Evolutionary conservation across 306 rosid species (phyloP).

Genomic region (Nissolia schottii): DNA sequence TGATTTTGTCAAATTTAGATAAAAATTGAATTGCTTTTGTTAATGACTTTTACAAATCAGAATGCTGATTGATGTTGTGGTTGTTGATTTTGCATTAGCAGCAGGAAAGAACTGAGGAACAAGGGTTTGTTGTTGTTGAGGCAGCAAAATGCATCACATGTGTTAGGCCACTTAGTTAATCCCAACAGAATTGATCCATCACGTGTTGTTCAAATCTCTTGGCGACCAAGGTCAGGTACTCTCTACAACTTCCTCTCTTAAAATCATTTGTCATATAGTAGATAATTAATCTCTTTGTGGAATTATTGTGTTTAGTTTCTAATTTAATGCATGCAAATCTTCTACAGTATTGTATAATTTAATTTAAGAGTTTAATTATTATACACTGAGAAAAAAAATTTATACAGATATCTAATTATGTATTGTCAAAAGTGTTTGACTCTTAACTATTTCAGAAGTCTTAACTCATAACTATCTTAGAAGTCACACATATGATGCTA

Average conservation of each 20-base stretch:
- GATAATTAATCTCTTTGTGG: background rate
- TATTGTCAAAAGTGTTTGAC: too few relatives aligned
- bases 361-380: too few relatives aligned
- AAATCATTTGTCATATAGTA: background rate
- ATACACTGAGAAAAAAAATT: too few relatives aligned
- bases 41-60: background rate
- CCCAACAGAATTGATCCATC: conserved; percentile 60
- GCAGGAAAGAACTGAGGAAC: conserved; percentile 60
- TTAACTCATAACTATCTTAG: too few relatives aligned
- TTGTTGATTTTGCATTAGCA: conserved; percentile 35
- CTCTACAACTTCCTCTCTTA: conserved; percentile 20
- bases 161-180: conserved; percentile 30
- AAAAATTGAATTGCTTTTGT: background rate
- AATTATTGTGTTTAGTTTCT: background rate
- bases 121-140: background rate
- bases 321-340: background rate
- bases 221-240: conserved; percentile 99
- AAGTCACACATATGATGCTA: too few relatives aligned
- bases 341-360: background rate
- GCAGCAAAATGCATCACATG: conserved; percentile 12
- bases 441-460: too few relatives aligned
- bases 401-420: too few relatives aligned
- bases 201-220: conserved; percentile 73
- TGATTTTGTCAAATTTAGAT: background rate
- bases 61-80: background rate